A percentile compares a stretch with the other conserved stretches of the same genome.
Evolutionary conservation across 2,329 filamentous ascomycete genomes (phyloP).

Genomic region (Verticillium nubilum): DNA sequence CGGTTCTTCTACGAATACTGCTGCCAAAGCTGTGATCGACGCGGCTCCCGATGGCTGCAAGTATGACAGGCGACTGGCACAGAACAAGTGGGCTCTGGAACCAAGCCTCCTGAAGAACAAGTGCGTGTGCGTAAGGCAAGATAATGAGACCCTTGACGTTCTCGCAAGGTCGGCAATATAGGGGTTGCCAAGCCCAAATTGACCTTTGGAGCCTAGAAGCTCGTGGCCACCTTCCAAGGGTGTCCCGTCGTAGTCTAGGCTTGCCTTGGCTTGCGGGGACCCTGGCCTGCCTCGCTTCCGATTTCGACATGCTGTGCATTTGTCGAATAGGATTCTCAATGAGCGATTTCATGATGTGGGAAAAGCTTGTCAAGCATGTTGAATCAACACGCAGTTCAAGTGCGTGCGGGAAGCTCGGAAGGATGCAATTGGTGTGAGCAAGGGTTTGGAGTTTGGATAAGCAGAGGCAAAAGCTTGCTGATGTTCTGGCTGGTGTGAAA

Average conservation of each 20-base stretch:
- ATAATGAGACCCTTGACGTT: background rate
- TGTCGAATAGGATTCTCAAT: background rate
- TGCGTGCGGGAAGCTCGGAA: background rate
- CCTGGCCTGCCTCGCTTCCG: background rate
- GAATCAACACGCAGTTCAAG: too few species aligned
- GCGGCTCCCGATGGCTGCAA: too few species aligned
- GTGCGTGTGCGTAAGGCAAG: background rate
- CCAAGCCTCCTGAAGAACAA: too few species aligned
- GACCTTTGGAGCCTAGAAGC: background rate
- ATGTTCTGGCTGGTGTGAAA: background rate
- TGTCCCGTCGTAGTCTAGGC: background rate
- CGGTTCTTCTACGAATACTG: too few species aligned
- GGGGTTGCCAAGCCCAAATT: background rate
- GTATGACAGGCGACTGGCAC: too few species aligned
- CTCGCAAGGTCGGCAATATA: background rate
- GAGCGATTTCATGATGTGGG: background rate
- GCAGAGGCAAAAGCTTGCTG: background rate
- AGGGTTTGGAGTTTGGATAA: background rate
- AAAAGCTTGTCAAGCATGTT: too few species aligned
- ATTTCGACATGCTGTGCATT: background rate
- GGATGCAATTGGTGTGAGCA: background rate
- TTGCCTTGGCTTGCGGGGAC: background rate
- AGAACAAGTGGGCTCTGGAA: too few species aligned
- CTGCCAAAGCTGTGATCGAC: too few species aligned
- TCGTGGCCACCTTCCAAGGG: background rate